Evolutionary conservation across 208 protist species (phyloP).

Genomic region (Naegleria fowleri): DNA sequence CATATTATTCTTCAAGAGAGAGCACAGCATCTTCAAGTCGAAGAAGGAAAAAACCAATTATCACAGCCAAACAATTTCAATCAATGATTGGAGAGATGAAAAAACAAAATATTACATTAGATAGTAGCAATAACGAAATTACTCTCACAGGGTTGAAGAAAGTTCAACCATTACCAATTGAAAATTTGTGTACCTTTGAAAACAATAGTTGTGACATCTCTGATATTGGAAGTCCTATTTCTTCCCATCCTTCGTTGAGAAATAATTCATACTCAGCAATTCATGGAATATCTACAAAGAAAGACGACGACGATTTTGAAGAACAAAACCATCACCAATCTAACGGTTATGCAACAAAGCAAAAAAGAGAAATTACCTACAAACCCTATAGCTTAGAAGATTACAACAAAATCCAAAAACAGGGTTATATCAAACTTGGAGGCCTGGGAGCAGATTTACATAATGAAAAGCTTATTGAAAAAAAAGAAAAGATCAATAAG

Average conservation of each 20-base stretch:
- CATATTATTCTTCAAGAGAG: neutral
- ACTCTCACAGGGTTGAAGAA: no score
- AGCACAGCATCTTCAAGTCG: neutral
- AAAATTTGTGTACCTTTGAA: no score
- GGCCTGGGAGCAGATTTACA: conserved; percentile 14
- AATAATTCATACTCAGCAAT: neutral
- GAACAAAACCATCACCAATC: no score
- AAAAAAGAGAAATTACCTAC: neutral
- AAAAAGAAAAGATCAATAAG: neutral
- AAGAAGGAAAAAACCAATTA: neutral
- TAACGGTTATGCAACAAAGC: neutral
- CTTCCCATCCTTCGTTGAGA: neutral
- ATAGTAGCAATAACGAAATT: no score
- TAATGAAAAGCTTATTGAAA: neutral
- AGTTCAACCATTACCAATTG: no score
- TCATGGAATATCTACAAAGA: neutral
- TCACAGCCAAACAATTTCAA: neutral
- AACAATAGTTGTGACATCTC: neutral
- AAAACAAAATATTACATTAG: neutral
- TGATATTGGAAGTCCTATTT: neutral
- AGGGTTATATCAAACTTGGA: neutral
- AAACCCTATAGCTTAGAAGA: neutral
- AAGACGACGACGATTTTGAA: neutral
- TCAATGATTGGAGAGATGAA: neutral
- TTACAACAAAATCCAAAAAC: neutral